Evolutionary conservation across 805 yeast genomes (phyloP), one percentile per base, ranked within the genome.

Genomic region (Candida caryicola): DNA sequence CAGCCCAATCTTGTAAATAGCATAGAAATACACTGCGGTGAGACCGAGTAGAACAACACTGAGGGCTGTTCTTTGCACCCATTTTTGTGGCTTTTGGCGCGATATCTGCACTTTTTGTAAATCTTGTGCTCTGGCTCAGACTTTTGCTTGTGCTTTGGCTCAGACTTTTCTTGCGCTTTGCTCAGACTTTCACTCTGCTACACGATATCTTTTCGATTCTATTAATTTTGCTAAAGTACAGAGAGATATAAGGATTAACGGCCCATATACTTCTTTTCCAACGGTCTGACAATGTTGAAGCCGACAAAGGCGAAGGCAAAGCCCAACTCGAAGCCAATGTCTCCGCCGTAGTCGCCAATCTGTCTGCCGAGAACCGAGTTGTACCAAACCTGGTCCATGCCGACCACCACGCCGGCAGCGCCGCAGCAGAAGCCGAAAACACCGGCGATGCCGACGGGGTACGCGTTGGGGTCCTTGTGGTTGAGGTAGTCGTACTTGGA

Each of bases 301-400:
- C 74, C 81, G 39, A 85, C 55, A 47, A 82, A 79, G 9, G 91
- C 66, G 54, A 86, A 85, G 6, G 70, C 75, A 39, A 74, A 74
- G 30, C 82, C 86, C 42, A 89, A 68, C 68, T 85, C 93, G 56
- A 85, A 86, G 25, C 95, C 96, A 55, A 89, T 74, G 59, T 88
- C 96, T 44, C 91, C 96, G 51, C 95, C 95, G 45, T 35, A 56
- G 9, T 55, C 62, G 48, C 91, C 93, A 54, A 85, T 81, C 46
- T 63, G 46, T 26, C 54, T 57, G 29, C 79, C 89, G 50, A 86
- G 53, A 31, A 76, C 82, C 52, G 96, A 96, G 13, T 59, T 59
- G 70, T 82, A 90, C 87, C 95, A 90, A 4, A 76, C 75, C 68
- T 88, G 95, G 56, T 73, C 70, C 95, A 90, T 88, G 50, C 97